phyloP scores from a whole-genome alignment of 2,329 filamentous ascomycete genomes.

The Diaporthe velutina region DNA sequence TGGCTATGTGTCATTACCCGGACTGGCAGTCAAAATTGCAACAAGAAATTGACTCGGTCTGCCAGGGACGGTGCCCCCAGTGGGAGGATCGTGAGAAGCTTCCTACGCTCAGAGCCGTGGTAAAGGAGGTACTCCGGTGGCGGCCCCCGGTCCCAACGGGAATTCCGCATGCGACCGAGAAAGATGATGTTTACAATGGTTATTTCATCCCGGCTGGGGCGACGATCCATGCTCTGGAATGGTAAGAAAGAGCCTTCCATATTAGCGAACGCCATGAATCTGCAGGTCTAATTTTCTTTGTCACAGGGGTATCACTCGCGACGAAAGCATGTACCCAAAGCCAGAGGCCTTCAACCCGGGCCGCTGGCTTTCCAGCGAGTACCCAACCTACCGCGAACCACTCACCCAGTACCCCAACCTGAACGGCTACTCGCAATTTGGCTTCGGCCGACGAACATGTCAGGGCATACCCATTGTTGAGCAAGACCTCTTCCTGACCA shows the following conservation, averaged over 20 bases:
- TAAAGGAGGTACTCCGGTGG: slow-evolving; percentile 68
- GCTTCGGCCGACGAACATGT: slow-evolving; percentile 65
- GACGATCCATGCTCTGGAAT: slow-evolving; percentile 65
- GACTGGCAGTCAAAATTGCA: slow-evolving; percentile 51
- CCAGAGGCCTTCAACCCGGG: slow-evolving; percentile 55
- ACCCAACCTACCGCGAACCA: slow-evolving; percentile 56
- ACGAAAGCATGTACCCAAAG: slow-evolving; percentile 55
- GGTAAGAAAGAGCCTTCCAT: slow-evolving; percentile 49
- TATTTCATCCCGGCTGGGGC: slow-evolving; percentile 65
- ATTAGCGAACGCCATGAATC: not conserved
- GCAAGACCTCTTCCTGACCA: slow-evolving; percentile 55
- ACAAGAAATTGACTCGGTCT: slow-evolving; percentile 61
- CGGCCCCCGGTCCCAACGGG: slow-evolving; percentile 66
- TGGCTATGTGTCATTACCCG: slow-evolving; percentile 52
- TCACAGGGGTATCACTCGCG: slow-evolving; percentile 58
- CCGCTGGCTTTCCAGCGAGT: slow-evolving; percentile 53
- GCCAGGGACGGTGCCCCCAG: slow-evolving; percentile 57
- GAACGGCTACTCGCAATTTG: slow-evolving; percentile 60
- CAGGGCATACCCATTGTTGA: slow-evolving; percentile 58
- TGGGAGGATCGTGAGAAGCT: slow-evolving; percentile 61
- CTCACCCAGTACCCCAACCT: slow-evolving; percentile 54
- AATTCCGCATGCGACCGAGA: slow-evolving; percentile 64
- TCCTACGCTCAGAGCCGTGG: slow-evolving; percentile 60
- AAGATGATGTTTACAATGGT: slow-evolving; percentile 65
- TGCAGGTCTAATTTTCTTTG: not conserved